Evolutionary conservation across 2,329 filamentous ascomycete species (phyloP).

Genomic region (Hypoxylon sp.): DNA sequence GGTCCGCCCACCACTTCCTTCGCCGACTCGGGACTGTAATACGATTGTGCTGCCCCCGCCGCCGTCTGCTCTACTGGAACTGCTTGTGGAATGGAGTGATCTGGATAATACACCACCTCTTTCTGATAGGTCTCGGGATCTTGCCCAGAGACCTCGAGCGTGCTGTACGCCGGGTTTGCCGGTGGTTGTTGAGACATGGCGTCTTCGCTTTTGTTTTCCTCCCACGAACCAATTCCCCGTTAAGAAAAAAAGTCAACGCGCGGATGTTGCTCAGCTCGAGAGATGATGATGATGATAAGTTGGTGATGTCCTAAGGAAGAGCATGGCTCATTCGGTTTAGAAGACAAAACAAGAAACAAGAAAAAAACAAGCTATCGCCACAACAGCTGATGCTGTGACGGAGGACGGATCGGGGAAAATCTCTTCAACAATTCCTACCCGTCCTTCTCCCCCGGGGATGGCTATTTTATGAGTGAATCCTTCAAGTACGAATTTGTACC

Average conservation of each 20-base stretch:
- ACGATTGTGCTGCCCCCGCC: conserved; percentile 15
- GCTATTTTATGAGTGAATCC: conserved; percentile 30
- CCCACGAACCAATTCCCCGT: no score
- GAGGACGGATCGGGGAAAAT: conserved; percentile 17
- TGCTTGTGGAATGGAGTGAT: conserved; percentile 33
- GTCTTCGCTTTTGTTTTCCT: conserved; percentile 18
- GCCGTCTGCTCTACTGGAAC: conserved; percentile 31
- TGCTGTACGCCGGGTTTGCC: conserved; percentile 22
- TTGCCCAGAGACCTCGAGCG: conserved; percentile 29
- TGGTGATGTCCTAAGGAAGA: conserved; percentile 7
- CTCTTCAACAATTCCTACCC: conserved; percentile 4
- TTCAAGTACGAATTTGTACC: no score
- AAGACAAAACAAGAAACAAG: no score
- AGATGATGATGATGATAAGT: conserved; percentile 6
- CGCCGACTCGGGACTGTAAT: conserved; percentile 32
- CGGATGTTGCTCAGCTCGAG: conserved; percentile 20
- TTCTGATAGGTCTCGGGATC: conserved; percentile 35
- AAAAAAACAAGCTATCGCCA: conserved; percentile 12
- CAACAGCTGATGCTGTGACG: conserved; percentile 18
- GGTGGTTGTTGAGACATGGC: conserved; percentile 26
- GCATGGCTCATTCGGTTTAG: conserved; percentile 17
- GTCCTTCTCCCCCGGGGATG: no score
- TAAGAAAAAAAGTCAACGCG: conserved; percentile 21
- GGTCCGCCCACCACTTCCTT: conserved; percentile 31
- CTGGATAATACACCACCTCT: conserved; percentile 33